A percentile compares a stretch with the other conserved stretches of the same genome.
phyloP scores from a whole-genome alignment of 2,329 filamentous ascomycete genomes.

The Chalara sp. region DNA sequence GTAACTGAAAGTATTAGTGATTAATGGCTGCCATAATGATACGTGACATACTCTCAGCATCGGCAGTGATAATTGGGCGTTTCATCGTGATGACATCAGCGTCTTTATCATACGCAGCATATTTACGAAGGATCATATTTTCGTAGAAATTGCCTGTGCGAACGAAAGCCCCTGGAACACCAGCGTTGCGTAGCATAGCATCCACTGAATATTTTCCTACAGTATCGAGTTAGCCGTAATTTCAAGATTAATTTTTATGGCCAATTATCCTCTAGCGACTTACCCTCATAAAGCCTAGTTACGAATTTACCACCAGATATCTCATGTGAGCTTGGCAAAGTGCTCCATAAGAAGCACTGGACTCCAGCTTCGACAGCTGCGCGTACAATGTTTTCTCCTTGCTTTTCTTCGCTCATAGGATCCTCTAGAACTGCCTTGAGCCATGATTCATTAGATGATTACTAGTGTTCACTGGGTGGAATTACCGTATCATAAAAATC shows the following conservation, averaged over 20 bases:
- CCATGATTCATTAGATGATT: too few species aligned
- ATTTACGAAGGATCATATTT: slow-evolving; percentile 4
- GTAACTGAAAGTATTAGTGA: neutral
- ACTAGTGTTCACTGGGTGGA: neutral
- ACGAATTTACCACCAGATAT: slow-evolving; percentile 7
- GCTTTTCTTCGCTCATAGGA: slow-evolving; percentile 6
- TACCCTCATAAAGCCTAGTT: slow-evolving; percentile 8
- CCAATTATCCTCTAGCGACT: slow-evolving; percentile 7
- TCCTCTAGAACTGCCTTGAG: neutral
- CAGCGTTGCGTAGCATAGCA: slow-evolving; percentile 11
- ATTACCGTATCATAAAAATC: slow-evolving; percentile 7
- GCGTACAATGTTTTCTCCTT: slow-evolving; percentile 5
- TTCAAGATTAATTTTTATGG: too few species aligned
- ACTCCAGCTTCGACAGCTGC: slow-evolving; percentile 5
- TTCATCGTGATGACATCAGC: slow-evolving; percentile 3
- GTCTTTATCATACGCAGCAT: slow-evolving; percentile 4
- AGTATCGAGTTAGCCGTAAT: neutral
- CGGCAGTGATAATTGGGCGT: slow-evolving; percentile 2
- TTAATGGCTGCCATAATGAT: neutral
- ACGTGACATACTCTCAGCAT: slow-evolving; percentile 2
- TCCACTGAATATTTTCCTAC: slow-evolving; percentile 18
- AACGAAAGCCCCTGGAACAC: slow-evolving; percentile 13
- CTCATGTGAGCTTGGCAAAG: slow-evolving; percentile 5
- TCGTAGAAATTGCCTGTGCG: slow-evolving; percentile 16
- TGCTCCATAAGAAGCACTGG: slow-evolving; percentile 7